Conservation (phyloP, 2,329 filamentous ascomycete genomes). For the Bertia moriformis region DNA sequence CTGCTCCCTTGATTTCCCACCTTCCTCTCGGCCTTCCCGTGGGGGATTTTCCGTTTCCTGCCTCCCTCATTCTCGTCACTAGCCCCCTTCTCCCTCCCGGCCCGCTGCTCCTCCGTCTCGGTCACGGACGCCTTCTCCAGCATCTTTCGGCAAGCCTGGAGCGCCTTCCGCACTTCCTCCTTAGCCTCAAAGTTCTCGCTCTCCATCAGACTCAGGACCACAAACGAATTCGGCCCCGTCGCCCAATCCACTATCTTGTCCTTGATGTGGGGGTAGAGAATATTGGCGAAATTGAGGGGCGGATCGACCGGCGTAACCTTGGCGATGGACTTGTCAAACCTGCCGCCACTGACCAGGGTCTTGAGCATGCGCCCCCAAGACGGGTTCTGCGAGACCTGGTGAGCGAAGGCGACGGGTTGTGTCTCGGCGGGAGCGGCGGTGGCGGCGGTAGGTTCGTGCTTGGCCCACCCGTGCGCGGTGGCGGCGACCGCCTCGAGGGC, state of each 20-base stretch:
- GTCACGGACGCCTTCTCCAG: constrained; percentile 53
- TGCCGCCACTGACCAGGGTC: constrained; percentile 75
- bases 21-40: constrained; percentile 22
- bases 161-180: constrained; percentile 49
- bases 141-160: constrained; percentile 60
- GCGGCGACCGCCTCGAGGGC: constrained; percentile 58
- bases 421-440: constrained; percentile 20
- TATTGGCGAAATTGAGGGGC: constrained; percentile 63
- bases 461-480: constrained; percentile 42
- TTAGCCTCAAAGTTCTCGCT: constrained; percentile 53
- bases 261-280: constrained; percentile 71
- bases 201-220: constrained; percentile 70
- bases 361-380: constrained; percentile 75
- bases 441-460: constrained; percentile 29
- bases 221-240: constrained; percentile 71
- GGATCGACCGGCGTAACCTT: constrained; percentile 59
- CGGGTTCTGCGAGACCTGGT: constrained; percentile 45
- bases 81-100: constrained; percentile 25
- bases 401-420: constrained; percentile 15
- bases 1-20: constrained; percentile 48
- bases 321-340: constrained; percentile 64
- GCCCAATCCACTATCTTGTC: constrained; percentile 69
- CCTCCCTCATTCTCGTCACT: constrained; percentile 22
- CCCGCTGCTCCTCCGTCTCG: constrained; percentile 37
- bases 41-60: constrained; percentile 22